phyloP scores from a whole-genome alignment of 257 asterid species.

The Agastache rugosa region DNA sequence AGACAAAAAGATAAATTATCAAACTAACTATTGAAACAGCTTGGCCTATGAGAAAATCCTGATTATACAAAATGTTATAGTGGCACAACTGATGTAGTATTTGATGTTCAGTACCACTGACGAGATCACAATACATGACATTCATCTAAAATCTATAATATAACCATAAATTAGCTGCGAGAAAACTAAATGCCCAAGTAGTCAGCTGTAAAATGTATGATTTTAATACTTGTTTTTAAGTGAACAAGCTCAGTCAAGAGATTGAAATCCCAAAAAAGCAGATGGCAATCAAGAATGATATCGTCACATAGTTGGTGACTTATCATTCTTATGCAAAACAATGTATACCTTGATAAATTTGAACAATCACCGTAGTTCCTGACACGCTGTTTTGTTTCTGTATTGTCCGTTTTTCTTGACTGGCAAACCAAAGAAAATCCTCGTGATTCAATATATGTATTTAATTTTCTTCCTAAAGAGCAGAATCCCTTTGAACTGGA shows the following conservation, averaged over 20 bases:
- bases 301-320: not conserved
- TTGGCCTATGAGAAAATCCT: constrained; percentile 16
- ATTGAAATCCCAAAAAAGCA: constrained; percentile 26
- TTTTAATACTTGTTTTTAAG: not conserved
- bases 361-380: constrained; percentile 50
- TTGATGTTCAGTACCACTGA: constrained; percentile 6
- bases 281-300: constrained; percentile 29
- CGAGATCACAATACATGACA: constrained; percentile 5
- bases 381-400: constrained; percentile 60
- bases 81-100: constrained; percentile 10
- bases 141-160: constrained; percentile 2
- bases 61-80: constrained; percentile 16
- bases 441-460: constrained; percentile 44
- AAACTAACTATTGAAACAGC: constrained; percentile 31
- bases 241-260: constrained; percentile 7
- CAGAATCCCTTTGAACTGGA: constrained; percentile 53
- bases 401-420: constrained; percentile 60
- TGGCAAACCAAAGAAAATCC: constrained; percentile 59
- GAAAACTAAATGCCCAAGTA: constrained; percentile 8
- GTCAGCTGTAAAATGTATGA: not conserved
- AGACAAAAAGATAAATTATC: constrained; percentile 25
- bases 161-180: not conserved
- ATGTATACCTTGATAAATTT: constrained; percentile 58
- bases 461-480: constrained; percentile 56
- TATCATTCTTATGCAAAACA: not conserved